Evolutionary conservation across 192 early-diverging fungal genomes (phyloP).

Genomic region (Coemansia biformis): DNA sequence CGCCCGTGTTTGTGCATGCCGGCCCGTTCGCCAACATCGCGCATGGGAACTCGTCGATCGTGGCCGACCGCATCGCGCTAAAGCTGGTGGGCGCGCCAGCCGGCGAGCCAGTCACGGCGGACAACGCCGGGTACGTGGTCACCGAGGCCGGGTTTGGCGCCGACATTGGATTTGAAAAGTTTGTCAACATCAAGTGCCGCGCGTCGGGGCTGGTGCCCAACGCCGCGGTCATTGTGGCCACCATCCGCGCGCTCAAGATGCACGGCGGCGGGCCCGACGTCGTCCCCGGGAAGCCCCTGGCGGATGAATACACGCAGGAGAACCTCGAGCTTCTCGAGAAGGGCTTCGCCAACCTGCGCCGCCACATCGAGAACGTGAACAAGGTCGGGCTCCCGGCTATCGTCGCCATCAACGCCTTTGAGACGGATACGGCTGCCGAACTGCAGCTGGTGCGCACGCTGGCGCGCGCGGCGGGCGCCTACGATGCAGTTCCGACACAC

Average conservation of each 20-base stretch:
- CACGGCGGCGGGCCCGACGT: constrained; percentile 96
- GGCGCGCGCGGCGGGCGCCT: constrained; percentile 80
- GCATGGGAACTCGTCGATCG: constrained; percentile 92
- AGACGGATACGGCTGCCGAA: constrained; percentile 81
- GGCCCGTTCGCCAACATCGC: constrained; percentile 99
- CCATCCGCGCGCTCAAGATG: constrained; percentile 92
- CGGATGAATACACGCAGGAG: constrained; percentile 83
- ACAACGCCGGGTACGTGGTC: constrained; percentile 75
- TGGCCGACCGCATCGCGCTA: constrained; percentile 95
- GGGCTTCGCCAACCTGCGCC: constrained; percentile 81
- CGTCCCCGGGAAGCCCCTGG: constrained; percentile 80
- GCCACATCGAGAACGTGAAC: constrained; percentile 87
- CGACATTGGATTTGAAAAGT: constrained; percentile 99
- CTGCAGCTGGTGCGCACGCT: constrained; percentile 66
- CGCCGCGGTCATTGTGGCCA: constrained; percentile 89
- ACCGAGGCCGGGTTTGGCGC: constrained; percentile 99
- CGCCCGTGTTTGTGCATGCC: constrained; percentile 96
- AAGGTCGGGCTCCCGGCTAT: constrained; percentile 87
- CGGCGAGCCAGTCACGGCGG: constrained; percentile 41
- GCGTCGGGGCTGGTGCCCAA: constrained; percentile 80
- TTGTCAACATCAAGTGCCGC: constrained; percentile 98
- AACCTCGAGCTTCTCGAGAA: constrained; percentile 77
- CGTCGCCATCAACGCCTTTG: constrained; percentile 89
- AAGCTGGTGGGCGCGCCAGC: constrained; percentile 78
- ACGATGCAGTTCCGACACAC: constrained; percentile 77